A percentile compares a stretch with the other conserved stretches of the same genome.
These are phyloP conservation scores for Lipomyces orientalis DNA, from an alignment of 805 yeast species.

Conservation along the genomic window DNA sequence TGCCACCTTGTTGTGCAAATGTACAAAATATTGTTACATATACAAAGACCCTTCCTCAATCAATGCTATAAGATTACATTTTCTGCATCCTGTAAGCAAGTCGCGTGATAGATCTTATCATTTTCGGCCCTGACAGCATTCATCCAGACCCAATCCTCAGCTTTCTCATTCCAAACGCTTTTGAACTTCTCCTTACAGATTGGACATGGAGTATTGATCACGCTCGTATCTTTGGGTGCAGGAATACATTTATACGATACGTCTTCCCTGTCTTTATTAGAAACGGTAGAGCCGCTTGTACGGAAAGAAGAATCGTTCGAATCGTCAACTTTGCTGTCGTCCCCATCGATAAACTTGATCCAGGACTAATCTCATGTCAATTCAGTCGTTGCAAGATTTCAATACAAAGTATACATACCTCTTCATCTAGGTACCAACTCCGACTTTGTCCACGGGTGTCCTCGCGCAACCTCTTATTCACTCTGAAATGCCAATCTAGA, in stretches of 20 bases:
- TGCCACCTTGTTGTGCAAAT: neutral
- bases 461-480: slow-evolving; percentile 73
- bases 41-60: neutral
- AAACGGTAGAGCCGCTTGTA: slow-evolving; percentile 38
- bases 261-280: slow-evolving; percentile 43
- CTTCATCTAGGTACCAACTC: slow-evolving; percentile 78
- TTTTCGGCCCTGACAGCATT: slow-evolving; percentile 61
- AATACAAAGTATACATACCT: slow-evolving; percentile 65
- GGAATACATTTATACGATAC: slow-evolving; percentile 54
- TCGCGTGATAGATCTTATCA: slow-evolving; percentile 63
- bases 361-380: slow-evolving; percentile 26
- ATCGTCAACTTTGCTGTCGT: slow-evolving; percentile 31
- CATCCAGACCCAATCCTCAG: slow-evolving; percentile 83
- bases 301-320: slow-evolving; percentile 31
- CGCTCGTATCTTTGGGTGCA: slow-evolving; percentile 68
- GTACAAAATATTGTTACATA: neutral
- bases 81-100: slow-evolving; percentile 70
- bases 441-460: slow-evolving; percentile 64
- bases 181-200: slow-evolving; percentile 70
- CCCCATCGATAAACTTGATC: slow-evolving; percentile 35
- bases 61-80: slow-evolving; percentile 18
- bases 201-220: slow-evolving; percentile 65
- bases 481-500: slow-evolving; percentile 95
- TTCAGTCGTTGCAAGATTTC: slow-evolving; percentile 54
- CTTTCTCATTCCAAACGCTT: slow-evolving; percentile 72